Base-by-base conservation (phyloP, 108 stramenopile genomes). In the Skeletonema menzelii region DNA sequence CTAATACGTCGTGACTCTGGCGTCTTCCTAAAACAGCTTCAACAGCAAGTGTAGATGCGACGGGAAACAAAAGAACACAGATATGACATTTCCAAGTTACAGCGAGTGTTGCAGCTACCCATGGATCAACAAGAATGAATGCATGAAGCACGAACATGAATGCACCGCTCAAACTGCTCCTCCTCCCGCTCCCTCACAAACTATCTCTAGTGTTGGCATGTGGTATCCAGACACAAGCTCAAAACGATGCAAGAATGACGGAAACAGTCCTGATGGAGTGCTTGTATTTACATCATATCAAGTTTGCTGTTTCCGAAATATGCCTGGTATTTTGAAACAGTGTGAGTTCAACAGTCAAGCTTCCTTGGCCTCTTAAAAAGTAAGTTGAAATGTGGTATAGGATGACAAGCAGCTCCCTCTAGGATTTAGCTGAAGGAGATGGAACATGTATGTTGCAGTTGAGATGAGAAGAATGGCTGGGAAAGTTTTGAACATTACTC, bases 171-270 rank as follows among this genome's bases (percentile, higher is more conserved):
- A 14, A 26, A 19, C 19, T 53, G 49, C 4, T 53, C 49, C 49
- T 7, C 2, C 19, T 59, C 31, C 28, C 14, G 8, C 19, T 59
- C 31, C 28, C 14, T 59, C 59, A 3, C 15, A n/a, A n/a, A 10
- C 30, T 32, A 32, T 32, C 31, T 32, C 31, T 3, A 30, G 57
- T 30, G 2, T 14, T 31, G 59, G 0, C 31, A n/a, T 37, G 22
- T 24, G 62, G 62, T 37, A 63, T 65, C 72, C 72, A 15, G 72
- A 73, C 56, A 27, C 8, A 12, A 44, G 27, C 7, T 26, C 27
- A n/a, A 27, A 38, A 31, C 53, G 64, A 31, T 73, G 72, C 63
- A 65, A 65, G 27, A 57, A 73, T 65, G 72, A 73, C 22, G 72
- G 64, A 11, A 27, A 73, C 14, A 26, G 35, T 15, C 56, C 64